Evolutionary conservation across 2,329 filamentous ascomycete species (phyloP).

Genomic region (Chaetomiaceae sp.): DNA sequence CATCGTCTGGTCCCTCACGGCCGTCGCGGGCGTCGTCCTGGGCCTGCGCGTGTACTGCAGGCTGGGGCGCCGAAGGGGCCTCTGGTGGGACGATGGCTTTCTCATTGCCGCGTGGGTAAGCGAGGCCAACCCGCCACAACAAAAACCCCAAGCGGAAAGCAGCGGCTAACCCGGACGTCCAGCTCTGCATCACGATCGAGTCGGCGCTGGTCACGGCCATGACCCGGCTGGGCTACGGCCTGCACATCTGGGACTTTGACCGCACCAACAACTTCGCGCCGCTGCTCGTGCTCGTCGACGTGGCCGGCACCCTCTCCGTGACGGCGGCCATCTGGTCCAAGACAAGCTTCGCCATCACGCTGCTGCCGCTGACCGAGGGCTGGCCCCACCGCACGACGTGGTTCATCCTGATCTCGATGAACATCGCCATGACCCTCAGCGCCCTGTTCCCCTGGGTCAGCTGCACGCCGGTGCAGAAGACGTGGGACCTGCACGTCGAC

Average conservation of each 20-base stretch:
- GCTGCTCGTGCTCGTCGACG: conserved; percentile 15
- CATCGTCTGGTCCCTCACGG: too few species aligned
- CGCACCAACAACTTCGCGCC: conserved; percentile 5
- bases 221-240: conserved; percentile 19
- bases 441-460: conserved; percentile 24
- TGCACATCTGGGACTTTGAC: conserved; percentile 21
- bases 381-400: conserved; percentile 26
- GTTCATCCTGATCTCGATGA: conserved; percentile 29
- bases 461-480: conserved; percentile 22
- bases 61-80: too few species aligned
- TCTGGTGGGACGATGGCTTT: conserved; percentile 25
- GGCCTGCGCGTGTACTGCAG: too few species aligned
- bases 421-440: conserved; percentile 24
- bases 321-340: conserved; percentile 31
- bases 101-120: conserved; percentile 22
- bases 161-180: too few species aligned
- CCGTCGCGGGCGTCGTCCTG: too few species aligned
- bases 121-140: not conserved
- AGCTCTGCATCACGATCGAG: conserved; percentile 11
- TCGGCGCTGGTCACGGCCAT: conserved; percentile 10
- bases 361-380: conserved; percentile 30
- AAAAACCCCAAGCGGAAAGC: too few species aligned
- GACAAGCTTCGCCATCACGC: conserved; percentile 34
- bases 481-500: conserved; percentile 18
- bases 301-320: conserved; percentile 26